Conservation (phyloP, 106 monocot species). For the Allium cepa region DNA sequence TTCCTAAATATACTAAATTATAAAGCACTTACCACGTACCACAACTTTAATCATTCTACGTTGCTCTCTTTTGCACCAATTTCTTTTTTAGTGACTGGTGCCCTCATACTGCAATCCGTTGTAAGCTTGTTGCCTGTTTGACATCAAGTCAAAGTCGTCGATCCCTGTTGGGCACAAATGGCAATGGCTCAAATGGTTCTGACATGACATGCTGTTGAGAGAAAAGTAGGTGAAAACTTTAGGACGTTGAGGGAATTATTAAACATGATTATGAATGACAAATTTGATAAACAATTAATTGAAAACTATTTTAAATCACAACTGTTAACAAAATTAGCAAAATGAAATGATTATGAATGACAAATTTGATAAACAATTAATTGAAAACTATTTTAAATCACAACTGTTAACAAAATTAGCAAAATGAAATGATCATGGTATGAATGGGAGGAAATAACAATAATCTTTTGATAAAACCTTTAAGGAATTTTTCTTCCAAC, state of each 20-base stretch:
- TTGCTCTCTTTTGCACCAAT: conserved; percentile 58
- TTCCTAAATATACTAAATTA: background rate
- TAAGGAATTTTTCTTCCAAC: no score
- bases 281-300: no score
- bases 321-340: no score
- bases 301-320: no score
- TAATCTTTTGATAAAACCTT: background rate
- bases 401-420: background rate
- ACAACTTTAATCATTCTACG: conserved; percentile 92
- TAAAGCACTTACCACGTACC: conserved; percentile 30
- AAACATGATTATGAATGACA: background rate
- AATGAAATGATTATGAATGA: no score
- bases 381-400: background rate
- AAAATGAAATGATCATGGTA: background rate
- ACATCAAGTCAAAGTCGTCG: conserved; percentile 37
- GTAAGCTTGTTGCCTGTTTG: conserved; percentile 29
- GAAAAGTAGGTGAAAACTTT: conserved; percentile 2
- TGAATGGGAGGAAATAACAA: background rate
- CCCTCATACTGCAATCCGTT: conserved; percentile 21
- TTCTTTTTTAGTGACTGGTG: conserved; percentile 37
- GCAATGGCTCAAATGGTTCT: conserved; percentile 72
- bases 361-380: background rate
- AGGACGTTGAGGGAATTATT: conserved; percentile 2
- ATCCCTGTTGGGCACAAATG: conserved; percentile 44
- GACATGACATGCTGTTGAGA: conserved; percentile 48